Base-by-base conservation (phyloP, 345 rosid genomes). In the Aquilaria malaccensis region DNA sequence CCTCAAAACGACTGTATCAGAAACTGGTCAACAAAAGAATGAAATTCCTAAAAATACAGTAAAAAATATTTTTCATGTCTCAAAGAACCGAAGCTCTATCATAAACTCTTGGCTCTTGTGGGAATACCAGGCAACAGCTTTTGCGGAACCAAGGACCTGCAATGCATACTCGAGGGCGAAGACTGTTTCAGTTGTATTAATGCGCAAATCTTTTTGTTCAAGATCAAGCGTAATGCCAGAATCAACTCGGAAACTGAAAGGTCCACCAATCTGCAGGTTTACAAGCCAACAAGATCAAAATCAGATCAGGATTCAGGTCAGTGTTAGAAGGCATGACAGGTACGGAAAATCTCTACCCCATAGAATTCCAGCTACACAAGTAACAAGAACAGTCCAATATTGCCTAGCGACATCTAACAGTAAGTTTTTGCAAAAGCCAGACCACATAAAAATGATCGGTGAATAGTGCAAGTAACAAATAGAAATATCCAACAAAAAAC, bases 101-200 rank as follows among this genome's bases (percentile, higher is more conserved):
- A 90, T 90, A 33, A 90, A 85, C 52, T 88, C 99, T 48, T 69
- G 76, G 29, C 79, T 88, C 77, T 82, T 81, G 12, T 97, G 95
- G 10, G 97, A 80, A 74, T 80, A 94, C 99, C 96, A 94, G 54
- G 96, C 96, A 48, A 83, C 74, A 33, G 96, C 97, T 77, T 90
- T 94, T 4, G 96, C 99, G 15, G 97, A 94, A 63, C 70, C 83
- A 70, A 90, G 96, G 69, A 90, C 96, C 63, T 90, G 90, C 60
- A 90, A 68, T 59, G 96, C 97, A 66, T 87, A 84, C 66, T 94
- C 97, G 2, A 90, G 7, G 6, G 99, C 91, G 68, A 94, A 83
- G 10, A 88, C 86, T 45, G 95, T 73, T 55, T 94, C 85, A 30
- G 74, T 75, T 51, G 78, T 37, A 0, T n/a, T 63, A 30, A 88